These are phyloP conservation scores for Fagopyrum esculentum DNA, from an alignment of 148 eudicot genomes.

Conservation along the genomic window DNA sequence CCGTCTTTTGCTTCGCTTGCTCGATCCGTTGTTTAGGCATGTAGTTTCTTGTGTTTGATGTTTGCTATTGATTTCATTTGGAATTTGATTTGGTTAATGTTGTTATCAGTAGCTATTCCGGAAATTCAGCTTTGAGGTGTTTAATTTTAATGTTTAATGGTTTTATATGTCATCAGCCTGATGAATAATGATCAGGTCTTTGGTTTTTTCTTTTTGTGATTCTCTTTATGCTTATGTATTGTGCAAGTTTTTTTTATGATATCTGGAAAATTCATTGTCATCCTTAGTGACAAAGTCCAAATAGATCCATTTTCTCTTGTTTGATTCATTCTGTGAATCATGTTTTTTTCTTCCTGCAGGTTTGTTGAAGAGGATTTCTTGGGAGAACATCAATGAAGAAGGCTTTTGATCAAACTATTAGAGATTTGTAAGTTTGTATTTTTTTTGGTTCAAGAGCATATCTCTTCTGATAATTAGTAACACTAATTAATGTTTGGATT, in stretches of 20 bases:
- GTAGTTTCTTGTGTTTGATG: background rate
- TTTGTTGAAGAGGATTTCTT: constrained; percentile 20
- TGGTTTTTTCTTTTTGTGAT: no score
- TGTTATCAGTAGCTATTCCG: background rate
- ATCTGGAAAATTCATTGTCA: background rate
- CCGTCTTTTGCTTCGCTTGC: background rate
- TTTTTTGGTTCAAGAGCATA: background rate
- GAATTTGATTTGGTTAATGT: background rate
- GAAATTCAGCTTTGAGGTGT: background rate
- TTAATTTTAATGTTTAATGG: background rate
- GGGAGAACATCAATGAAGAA: constrained; percentile 65
- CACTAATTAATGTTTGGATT: background rate
- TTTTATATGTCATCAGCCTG: background rate
- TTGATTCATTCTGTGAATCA: background rate
- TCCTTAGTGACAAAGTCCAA: background rate
- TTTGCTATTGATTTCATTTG: background rate
- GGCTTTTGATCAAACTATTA: constrained; percentile 90
- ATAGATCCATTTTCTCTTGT: background rate
- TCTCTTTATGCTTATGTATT: background rate
- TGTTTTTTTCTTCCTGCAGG: constrained; percentile 3
- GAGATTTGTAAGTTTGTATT: constrained; percentile 73
- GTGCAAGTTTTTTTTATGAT: background rate
- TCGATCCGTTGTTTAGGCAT: background rate
- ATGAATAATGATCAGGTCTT: background rate
- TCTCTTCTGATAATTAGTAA: background rate